Evolutionary conservation across 192 early-diverging fungal genomes (phyloP), one percentile per base, ranked within the genome.

Genomic region (Entrophospora sp.): DNA sequence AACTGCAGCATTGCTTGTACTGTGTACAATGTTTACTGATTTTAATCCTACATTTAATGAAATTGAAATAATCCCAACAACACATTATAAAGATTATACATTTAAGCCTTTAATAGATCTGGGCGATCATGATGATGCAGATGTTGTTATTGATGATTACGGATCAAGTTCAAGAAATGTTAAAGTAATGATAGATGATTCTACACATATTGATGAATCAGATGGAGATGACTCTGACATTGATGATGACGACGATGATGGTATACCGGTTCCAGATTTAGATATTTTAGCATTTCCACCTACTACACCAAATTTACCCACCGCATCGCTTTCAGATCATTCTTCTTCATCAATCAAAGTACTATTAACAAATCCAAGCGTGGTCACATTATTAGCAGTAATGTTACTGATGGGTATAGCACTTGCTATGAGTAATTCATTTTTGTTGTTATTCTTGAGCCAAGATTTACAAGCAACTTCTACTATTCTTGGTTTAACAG

Each of bases 401-500:
- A 78, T 78, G 77, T 68, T 78, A 68, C 30, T 78, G n/a, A 78
- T 78, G 77, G 77, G 77, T 2, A 67, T 66, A 14, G 68, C 77
- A 8, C 55, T 78, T 13, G 69, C 71, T 36, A 78, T 78, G 74
- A 69, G 75, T 2, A 45, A 72, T 35, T 64, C 70, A 40, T 78
- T 78, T 30, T 57, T 78, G 7, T 73, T 78, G 9, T 69, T 78
- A 31, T 78, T 75, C 37, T 49, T 78, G n/a, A 70, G 59, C 14
- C 61, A 75, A 40, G 77, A 78, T 37, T 52, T 78, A 36, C 49
- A 72, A 61, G 77, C 77, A 13, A 75, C 66, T 35, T 73, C 73
- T 5, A 73, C 74, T 49, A 27, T 73, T 5, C 64, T 72, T 27
- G 77, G 77, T 1, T 60, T 78, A 56, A 78, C 77, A 9, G 77